These are phyloP conservation scores for Wickerhamiella kazuoi DNA, from an alignment of 805 yeast species.

Conservation along the genomic window DNA sequence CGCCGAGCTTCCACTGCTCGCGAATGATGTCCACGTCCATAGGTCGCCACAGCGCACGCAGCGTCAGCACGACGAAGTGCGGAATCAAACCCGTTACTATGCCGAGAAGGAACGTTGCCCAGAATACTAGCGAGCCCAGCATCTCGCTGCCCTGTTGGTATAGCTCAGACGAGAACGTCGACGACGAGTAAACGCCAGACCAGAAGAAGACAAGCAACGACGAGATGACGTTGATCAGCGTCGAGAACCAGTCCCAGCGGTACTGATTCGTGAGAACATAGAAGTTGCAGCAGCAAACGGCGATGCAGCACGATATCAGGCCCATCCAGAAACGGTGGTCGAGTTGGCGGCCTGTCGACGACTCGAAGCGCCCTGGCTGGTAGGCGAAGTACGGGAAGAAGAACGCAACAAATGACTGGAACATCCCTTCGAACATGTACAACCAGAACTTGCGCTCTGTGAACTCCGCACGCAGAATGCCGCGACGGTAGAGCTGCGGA, in stretches of 20 bases:
- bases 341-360: conserved; percentile 9
- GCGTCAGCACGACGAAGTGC: conserved; percentile 34
- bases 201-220: conserved; percentile 47
- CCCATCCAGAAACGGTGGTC: conserved; percentile 65
- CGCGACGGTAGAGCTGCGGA: conserved; percentile 54
- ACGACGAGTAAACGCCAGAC: conserved; percentile 64
- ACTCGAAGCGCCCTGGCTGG: conserved; percentile 24
- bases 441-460: conserved; percentile 38
- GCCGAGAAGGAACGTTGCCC: conserved; percentile 48
- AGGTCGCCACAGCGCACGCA: conserved; percentile 39
- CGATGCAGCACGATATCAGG: conserved; percentile 37
- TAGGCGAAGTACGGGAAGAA: conserved; percentile 49
- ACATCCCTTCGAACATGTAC: conserved; percentile 53
- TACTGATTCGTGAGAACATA: conserved; percentile 51
- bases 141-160: conserved; percentile 46
- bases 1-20: conserved; percentile 39
- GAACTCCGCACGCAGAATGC: conserved; percentile 49
- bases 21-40: conserved; percentile 54
- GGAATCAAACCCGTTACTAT: conserved; percentile 41
- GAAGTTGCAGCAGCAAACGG: conserved; percentile 46
- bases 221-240: conserved; percentile 36
- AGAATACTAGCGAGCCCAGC: conserved; percentile 43
- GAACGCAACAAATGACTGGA: conserved; percentile 52
- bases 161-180: conserved; percentile 35
- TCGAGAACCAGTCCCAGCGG: conserved; percentile 63